phyloP scores from a whole-genome alignment of 768 basidiomycete species.

The Suillus decipiens region DNA sequence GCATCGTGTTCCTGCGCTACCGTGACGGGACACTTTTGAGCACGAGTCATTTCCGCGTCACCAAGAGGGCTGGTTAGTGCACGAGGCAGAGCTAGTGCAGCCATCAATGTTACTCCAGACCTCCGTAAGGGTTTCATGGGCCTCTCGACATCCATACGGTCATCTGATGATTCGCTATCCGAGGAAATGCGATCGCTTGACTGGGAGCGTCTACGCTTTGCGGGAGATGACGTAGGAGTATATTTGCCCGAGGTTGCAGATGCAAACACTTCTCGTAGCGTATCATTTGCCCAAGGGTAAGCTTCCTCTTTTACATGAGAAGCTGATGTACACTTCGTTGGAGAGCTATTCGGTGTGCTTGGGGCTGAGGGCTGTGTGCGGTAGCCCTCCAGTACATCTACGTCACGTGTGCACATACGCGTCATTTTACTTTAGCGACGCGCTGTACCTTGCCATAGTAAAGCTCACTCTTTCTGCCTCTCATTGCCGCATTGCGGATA shows the following conservation, averaged over 20 bases:
- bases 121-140: constrained; percentile 39
- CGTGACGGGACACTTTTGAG: constrained; percentile 21
- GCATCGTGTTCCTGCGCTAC: constrained; percentile 20
- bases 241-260: constrained; percentile 34
- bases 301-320: constrained; percentile 30
- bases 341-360: constrained; percentile 20
- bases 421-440: constrained; percentile 31
- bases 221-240: constrained; percentile 33
- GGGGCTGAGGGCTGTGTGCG: constrained; percentile 39
- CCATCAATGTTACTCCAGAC: constrained; percentile 31
- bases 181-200: constrained; percentile 21
- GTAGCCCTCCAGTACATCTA: constrained; percentile 68
- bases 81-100: constrained; percentile 27
- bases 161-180: constrained; percentile 19
- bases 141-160: constrained; percentile 30
- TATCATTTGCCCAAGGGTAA: constrained; percentile 60
- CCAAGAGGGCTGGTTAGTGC: constrained; percentile 25
- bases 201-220: constrained; percentile 37
- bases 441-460: constrained; percentile 12
- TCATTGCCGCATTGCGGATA: constrained; percentile 57
- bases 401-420: constrained; percentile 25
- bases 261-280: constrained; percentile 49
- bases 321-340: constrained; percentile 31
- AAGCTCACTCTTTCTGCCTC: constrained; percentile 60
- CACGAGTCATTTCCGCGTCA: constrained; percentile 35